A percentile compares a stretch with the other conserved stretches of the same genome.
These are phyloP conservation scores for Tetrapisispora taiwanensis DNA, from an alignment of 805 yeast species.

Conservation along the genomic window DNA sequence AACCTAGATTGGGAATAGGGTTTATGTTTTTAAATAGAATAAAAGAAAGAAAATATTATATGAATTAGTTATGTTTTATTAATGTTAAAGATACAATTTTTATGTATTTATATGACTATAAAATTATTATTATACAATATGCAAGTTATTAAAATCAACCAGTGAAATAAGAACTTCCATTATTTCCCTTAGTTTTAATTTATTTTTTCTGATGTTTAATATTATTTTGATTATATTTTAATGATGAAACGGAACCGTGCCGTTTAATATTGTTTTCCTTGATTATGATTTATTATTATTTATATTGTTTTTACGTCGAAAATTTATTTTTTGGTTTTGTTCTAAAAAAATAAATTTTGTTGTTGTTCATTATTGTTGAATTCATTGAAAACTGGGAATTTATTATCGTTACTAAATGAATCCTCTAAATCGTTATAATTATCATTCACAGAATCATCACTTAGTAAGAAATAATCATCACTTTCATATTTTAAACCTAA, in stretches of 20 bases:
- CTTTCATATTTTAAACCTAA: neutral
- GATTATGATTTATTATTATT: neutral
- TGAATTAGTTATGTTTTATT: too few species aligned
- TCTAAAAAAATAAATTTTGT: neutral
- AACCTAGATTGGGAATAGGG: too few species aligned
- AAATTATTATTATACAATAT: neutral
- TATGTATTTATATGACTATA: neutral
- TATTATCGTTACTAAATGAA: neutral
- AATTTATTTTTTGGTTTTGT: neutral
- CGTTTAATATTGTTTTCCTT: too few species aligned
- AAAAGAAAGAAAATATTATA: too few species aligned
- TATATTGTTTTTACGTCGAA: neutral
- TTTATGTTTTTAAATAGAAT: too few species aligned
- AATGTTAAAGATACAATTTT: neutral
- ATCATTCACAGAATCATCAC: neutral
- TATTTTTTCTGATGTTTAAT: too few species aligned
- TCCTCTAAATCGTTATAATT: neutral
- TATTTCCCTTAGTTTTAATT: too few species aligned
- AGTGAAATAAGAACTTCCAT: neutral
- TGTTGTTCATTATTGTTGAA: neutral
- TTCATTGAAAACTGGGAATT: neutral
- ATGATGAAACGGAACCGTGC: neutral
- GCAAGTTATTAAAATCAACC: slow-evolving; percentile 1
- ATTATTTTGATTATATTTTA: neutral
- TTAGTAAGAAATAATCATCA: neutral